phyloP scores from a whole-genome alignment of 371 early-diverging fungal genomes.

The Circinella minor region DNA sequence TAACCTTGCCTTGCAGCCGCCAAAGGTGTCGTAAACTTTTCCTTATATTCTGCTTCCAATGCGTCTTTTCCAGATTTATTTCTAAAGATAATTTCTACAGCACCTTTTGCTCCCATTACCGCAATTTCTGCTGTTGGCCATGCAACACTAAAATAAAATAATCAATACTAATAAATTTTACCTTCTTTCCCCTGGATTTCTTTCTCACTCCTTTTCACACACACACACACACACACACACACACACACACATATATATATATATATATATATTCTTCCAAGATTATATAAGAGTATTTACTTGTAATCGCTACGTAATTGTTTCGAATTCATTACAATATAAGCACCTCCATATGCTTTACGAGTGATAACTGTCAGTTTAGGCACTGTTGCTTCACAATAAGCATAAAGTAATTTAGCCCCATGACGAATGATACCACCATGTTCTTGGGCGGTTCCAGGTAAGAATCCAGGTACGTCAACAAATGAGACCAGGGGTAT shows the following conservation, averaged over 20 bases:
- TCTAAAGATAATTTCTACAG: slow-evolving; percentile 96
- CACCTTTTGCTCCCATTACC: slow-evolving; percentile 98
- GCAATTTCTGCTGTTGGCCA: slow-evolving; percentile 98
- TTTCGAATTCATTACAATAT: slow-evolving; percentile 98
- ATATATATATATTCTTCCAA: background rate
- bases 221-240: too few species aligned
- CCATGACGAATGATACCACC: slow-evolving; percentile 97
- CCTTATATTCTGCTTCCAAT: slow-evolving; percentile 87
- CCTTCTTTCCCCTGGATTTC: background rate
- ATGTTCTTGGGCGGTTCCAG: slow-evolving; percentile 95
- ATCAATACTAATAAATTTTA: background rate
- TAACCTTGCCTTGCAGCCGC: slow-evolving; percentile 97
- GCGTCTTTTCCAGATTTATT: slow-evolving; percentile 67
- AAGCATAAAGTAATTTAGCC: slow-evolving; percentile 95
- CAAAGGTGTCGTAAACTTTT: slow-evolving; percentile 94
- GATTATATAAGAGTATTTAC: slow-evolving; percentile 20
- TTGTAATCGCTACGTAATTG: slow-evolving; percentile 92
- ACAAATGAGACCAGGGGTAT: slow-evolving; percentile 94
- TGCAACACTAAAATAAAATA: slow-evolving; percentile 68
- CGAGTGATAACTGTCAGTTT: slow-evolving; percentile 96
- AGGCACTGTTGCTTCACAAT: slow-evolving; percentile 97
- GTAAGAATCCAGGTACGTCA: slow-evolving; percentile 98
- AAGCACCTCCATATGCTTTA: slow-evolving; percentile 98
- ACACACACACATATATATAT: background rate
- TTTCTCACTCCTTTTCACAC: background rate